These are phyloP conservation scores for Clavariopsis aquatica DNA, from an alignment of 495 filamentous ascomycete genomes.

Conservation along the genomic window DNA sequence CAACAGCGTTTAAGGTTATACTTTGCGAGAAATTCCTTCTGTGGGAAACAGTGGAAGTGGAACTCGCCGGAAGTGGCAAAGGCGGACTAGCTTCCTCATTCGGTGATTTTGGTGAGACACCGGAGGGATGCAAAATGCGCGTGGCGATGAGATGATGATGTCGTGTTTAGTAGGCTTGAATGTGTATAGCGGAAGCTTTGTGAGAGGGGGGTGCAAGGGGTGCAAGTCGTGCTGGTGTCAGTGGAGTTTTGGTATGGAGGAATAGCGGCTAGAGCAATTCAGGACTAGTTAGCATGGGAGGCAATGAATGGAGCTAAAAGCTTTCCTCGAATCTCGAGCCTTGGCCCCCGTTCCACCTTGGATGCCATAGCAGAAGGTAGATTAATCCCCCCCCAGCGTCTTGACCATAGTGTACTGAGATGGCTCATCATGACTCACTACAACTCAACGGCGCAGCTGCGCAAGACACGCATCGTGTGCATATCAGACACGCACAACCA, in stretches of 20 bases:
- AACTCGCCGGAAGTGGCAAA: not conserved
- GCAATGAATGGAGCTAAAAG: not conserved
- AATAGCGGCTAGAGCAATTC: not conserved
- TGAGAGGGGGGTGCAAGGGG: too few species aligned
- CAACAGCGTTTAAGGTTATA: not conserved
- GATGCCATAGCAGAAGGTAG: not conserved
- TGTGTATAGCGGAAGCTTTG: not conserved
- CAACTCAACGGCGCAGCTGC: constrained; percentile 22
- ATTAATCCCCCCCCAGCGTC: not conserved
- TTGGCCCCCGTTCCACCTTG: not conserved
- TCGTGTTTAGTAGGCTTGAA: not conserved
- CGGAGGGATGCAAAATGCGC: not conserved
- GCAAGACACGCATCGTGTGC: constrained; percentile 60
- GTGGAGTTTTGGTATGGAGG: not conserved
- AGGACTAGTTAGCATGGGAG: not conserved
- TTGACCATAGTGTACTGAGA: not conserved
- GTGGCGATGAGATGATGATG: not conserved
- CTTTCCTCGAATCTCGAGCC: not conserved
- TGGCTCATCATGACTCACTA: constrained; percentile 3
- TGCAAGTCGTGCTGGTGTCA: too few species aligned
- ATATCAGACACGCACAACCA: constrained; percentile 64
- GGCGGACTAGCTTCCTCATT: not conserved
- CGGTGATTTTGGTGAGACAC: not conserved
- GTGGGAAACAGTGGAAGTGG: not conserved
- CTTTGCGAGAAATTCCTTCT: constrained; percentile 1